Evolutionary conservation across 2,329 filamentous ascomycete species (phyloP).

Genomic region (Penicillium capsulatum): DNA sequence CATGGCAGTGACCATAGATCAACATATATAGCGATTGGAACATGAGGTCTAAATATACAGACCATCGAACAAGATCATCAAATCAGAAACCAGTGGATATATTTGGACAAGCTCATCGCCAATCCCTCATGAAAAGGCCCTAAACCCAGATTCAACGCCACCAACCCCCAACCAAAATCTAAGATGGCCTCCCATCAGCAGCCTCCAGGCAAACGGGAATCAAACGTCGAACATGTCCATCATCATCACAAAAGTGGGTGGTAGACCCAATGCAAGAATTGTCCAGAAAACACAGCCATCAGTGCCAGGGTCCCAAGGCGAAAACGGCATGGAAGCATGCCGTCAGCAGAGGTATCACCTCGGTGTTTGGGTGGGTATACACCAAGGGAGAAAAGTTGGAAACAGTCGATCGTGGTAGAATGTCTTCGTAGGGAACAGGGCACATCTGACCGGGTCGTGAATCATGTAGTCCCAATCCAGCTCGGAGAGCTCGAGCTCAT

Average conservation of each 20-base stretch:
- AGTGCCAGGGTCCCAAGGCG: neutral
- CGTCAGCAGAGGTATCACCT: no score
- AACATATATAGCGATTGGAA: no score
- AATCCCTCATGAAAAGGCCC: neutral
- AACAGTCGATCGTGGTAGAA: no score
- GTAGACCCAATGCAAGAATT: constrained; percentile 10
- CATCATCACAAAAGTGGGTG: constrained; percentile 13
- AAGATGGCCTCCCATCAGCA: constrained; percentile 14
- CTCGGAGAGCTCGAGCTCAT: neutral
- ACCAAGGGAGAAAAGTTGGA: no score
- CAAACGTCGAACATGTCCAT: constrained; percentile 14
- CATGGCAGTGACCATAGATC: no score
- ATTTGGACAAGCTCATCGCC: neutral
- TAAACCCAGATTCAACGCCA: constrained; percentile 16
- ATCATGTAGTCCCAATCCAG: constrained; percentile 27
- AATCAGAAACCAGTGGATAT: no score
- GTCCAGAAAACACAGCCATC: constrained; percentile 4
- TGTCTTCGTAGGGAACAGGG: no score
- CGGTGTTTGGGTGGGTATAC: no score
- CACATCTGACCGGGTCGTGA: constrained; percentile 27
- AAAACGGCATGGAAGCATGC: neutral
- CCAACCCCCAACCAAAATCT: constrained; percentile 16
- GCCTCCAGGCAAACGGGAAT: constrained; percentile 7
- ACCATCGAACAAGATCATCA: no score
- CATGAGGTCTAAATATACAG: no score